Percentiles rank a stretch among this genome's conserved stretches.
phyloP scores from a whole-genome alignment of 148 eudicot genomes.

The Chenopodium suecicum region DNA sequence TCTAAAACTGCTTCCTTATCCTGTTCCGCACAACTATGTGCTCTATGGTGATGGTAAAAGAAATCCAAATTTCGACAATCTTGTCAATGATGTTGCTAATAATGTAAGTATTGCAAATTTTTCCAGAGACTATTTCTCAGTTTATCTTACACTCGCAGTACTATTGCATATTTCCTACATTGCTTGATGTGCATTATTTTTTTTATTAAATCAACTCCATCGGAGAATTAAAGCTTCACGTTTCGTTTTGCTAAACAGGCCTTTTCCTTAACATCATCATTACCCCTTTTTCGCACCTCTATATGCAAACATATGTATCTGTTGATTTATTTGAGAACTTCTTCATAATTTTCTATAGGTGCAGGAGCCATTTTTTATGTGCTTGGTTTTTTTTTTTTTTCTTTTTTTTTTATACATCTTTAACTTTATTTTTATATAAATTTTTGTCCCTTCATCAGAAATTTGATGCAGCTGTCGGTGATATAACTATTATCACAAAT shows the following conservation, averaged over 20 bases:
- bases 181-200: neutral
- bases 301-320: neutral
- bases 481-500: constrained; percentile 62
- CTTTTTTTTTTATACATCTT: neutral
- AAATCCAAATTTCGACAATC: constrained; percentile 54
- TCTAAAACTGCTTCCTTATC: constrained; percentile 64
- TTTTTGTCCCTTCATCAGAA: constrained; percentile 39
- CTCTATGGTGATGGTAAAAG: constrained; percentile 67
- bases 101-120: constrained; percentile 47
- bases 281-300: neutral
- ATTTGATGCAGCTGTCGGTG: constrained; percentile 87
- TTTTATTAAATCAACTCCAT: neutral
- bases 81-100: constrained; percentile 57
- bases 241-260: neutral
- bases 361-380: neutral
- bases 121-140: neutral
- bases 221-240: neutral
- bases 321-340: neutral
- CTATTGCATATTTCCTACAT: neutral
- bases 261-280: neutral
- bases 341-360: neutral
- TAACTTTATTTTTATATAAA: neutral
- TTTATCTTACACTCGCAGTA: neutral
- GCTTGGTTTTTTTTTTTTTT: neutral
- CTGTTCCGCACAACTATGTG: constrained; percentile 66